Percentiles rank a stretch among this genome's conserved stretches.
Evolutionary conservation across 1,139 yeast genomes (phyloP).

Genomic region (Yamadazyma taylorii): DNA sequence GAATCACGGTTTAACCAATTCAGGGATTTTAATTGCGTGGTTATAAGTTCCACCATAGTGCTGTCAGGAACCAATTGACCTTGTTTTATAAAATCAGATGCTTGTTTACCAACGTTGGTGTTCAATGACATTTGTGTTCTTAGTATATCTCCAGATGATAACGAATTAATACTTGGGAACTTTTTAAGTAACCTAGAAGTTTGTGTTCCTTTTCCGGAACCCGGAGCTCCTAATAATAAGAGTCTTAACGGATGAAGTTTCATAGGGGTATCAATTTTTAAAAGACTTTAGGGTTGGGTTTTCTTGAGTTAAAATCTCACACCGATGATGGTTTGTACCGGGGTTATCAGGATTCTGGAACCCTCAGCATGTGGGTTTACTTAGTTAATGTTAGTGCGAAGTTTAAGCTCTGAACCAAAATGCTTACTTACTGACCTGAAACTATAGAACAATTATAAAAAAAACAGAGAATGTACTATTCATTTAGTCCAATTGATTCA

Average conservation of each 20-base stretch:
- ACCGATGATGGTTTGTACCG: too few species aligned
- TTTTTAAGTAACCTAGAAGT: slow-evolving; percentile 61
- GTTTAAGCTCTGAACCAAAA: too few species aligned
- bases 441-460: too few species aligned
- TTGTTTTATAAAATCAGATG: slow-evolving; percentile 51
- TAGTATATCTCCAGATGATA: slow-evolving; percentile 84
- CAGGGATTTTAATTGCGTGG: slow-evolving; percentile 42
- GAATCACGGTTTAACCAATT: slow-evolving; percentile 48
- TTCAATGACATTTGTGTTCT: slow-evolving; percentile 61
- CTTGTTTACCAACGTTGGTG: slow-evolving; percentile 59
- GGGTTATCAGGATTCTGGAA: too few species aligned
- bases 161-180: slow-evolving; percentile 50
- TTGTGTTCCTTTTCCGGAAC: slow-evolving; percentile 92
- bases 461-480: too few species aligned
- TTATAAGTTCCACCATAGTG: slow-evolving; percentile 61
- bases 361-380: too few species aligned
- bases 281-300: too few species aligned
- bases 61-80: slow-evolving; percentile 78
- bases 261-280: too few species aligned
- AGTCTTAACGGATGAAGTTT: slow-evolving; percentile 54
- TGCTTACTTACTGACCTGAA: too few species aligned
- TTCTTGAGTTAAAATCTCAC: too few species aligned
- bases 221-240: slow-evolving; percentile 87
- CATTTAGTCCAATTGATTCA: too few species aligned
- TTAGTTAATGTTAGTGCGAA: too few species aligned